Base-by-base conservation (phyloP, 2,329 filamentous ascomycete species). In the Fusarium nygamai region DNA sequence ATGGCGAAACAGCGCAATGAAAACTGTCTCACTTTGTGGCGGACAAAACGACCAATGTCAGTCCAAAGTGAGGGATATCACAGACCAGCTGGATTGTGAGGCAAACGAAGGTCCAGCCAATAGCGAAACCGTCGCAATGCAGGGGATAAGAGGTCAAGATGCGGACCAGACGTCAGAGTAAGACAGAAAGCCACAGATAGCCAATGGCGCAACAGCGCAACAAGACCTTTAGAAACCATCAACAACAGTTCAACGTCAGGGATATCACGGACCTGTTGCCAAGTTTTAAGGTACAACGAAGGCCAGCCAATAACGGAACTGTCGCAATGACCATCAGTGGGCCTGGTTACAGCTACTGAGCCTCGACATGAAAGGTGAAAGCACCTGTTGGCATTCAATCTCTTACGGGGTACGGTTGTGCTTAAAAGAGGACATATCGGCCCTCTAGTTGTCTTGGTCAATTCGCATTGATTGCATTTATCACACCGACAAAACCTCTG, bases 171-270 rank as follows among this genome's bases (percentile, higher is more conserved):
- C n/a, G 3, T 11, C 16, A 44, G 2, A 27, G 43, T 17, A 44
- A 27, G 41, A 44, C 16, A 1, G 43, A 19, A 0, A 3, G 16
- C 0, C 16, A 19, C 6, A 17, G 43, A 44, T 19, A 27, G 43
- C 43, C 43, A 44, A 44, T 27, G 43, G 43, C 43, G 43, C 43
- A 44, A 44, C 43, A 44, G 43, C 43, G 43, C 43, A 44, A 44
- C 16, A 41, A 27, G 10, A 3, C 6, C 6, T 27, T 44, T 19
- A 5, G 10, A 27, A 19, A 19, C 10, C 41, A 19, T 27, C 6
- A 4, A 17, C 41, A 7, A 8, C n/a, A 17, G 1, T 44, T 0
- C 4, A 1, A 8, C 12, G 1, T 19, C 16, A 44, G 10, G n/a
- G 43, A 19, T 27, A 12, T 19, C n/a, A 19, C 6, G 8, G 43